Evolutionary conservation across 2,329 filamentous ascomycete species (phyloP), one percentile per base, ranked within the genome.

Genomic region (Fusarium devonianum): DNA sequence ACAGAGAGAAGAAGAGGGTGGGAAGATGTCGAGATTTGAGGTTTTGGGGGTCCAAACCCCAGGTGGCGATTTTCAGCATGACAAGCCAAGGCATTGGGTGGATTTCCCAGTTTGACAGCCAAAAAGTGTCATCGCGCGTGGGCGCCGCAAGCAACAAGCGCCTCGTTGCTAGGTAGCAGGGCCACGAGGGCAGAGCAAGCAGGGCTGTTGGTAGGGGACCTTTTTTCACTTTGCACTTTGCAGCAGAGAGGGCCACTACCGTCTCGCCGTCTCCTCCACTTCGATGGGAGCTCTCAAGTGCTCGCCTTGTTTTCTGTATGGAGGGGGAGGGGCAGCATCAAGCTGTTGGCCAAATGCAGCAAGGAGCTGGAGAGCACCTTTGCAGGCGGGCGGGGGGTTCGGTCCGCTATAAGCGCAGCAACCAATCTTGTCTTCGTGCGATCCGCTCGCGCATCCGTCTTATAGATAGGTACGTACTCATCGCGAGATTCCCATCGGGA

Each of bases 181-280:
- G 29, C 55, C 55, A 59, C 55, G 55, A 59, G 55, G 55, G 55
- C 50, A 47, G 59, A 45, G 33, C 33, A 37, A 34, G 50, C 41
- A 59, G 50, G 45, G 45, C 30, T 39, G 50, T 56, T 58, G 55
- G 45, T 41, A 39, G 49, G 38, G 55, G 55, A 39, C 34, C 37
- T 13, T 34, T 37, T 26, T 41, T 40, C 26, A 41, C n/a, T n/a
- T n/a, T n/a, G n/a, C n/a, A 12, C 23, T 37, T 26, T 41, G 45
- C 30, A 43, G 40, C 30, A 30, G 30, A n/a, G 40, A 59, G 40
- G 40, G 38, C 25, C 18, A 39, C 32, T 42, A 38, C 35, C 53
- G 50, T 40, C 37, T 48, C n/a, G n/a, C 55, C 29, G 28, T 18
- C 38, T 33, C 41, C 49, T 40, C 37, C 11, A 14, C 29, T 6